These are phyloP conservation scores for Kazachstania martiniae DNA, from an alignment of 805 yeast genomes.

Conservation along the genomic window DNA sequence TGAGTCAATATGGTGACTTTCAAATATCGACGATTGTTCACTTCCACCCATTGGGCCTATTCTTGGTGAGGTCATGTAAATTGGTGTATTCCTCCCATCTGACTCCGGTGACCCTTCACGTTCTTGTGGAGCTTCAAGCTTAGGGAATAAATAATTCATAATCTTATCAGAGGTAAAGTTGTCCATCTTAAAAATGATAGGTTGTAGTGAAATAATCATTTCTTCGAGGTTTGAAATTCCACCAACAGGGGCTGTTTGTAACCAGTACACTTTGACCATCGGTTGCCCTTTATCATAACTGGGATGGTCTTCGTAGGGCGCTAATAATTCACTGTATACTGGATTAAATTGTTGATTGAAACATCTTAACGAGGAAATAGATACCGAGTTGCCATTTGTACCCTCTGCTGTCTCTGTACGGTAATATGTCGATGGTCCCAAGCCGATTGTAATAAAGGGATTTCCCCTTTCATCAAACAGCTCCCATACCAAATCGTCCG, in stretches of 20 bases:
- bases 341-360: conserved; percentile 39
- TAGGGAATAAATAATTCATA: conserved; percentile 39
- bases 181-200: conserved; percentile 48
- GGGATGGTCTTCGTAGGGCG: conserved; percentile 28
- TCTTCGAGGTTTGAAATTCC: conserved; percentile 49
- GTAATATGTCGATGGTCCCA: conserved; percentile 37
- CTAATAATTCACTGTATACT: conserved; percentile 41
- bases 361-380: conserved; percentile 39
- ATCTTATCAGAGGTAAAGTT: conserved; percentile 40
- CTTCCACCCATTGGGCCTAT: conserved; percentile 1
- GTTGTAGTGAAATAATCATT: conserved; percentile 39
- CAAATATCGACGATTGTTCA: conserved; percentile 1
- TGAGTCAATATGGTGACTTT: conserved; percentile 9
- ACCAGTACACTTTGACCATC: conserved; percentile 40
- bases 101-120: not conserved
- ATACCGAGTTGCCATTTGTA: conserved; percentile 37
- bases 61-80: not conserved
- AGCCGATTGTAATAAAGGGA: conserved; percentile 43
- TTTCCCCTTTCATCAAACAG: conserved; percentile 36
- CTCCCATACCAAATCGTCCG: conserved; percentile 52
- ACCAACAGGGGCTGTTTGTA: conserved; percentile 47
- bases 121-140: conserved; percentile 5
- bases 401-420: conserved; percentile 45
- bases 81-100: not conserved
- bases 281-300: conserved; percentile 23